Evolutionary conservation across 2,329 filamentous ascomycete species (phyloP), one percentile per base, ranked within the genome.

Genomic region (Ceratocystis variospora): DNA sequence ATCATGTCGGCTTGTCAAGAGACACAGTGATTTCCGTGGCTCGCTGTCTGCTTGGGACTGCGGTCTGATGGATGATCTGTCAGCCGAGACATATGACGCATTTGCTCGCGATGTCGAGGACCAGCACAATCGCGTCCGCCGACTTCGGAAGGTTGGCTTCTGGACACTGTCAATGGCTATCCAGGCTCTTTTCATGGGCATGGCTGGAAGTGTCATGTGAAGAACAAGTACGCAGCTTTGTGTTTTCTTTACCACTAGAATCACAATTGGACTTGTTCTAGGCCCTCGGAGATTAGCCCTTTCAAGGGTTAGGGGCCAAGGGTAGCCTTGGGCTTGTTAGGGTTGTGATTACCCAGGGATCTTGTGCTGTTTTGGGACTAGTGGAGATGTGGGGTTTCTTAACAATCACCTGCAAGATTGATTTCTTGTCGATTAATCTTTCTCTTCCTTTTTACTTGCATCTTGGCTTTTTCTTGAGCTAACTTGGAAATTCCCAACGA

Each of bases 41-140:
- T 89, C 88, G 71, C 97, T 94, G 94, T 93, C 92, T 2, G 82
- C 95, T 33, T 97, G 89, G 73, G 94, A 99, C 75, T 94, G 89
- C 72, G 92, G 91, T 0, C 78, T 99, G 64, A 90, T 97, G 87
- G 90, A 96, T 72, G 94, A 99, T 76, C 79, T 96, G 68, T 93
- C 89, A 5, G 90, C 88, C 70, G 94, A 96, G 81, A 91, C 91
- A 64, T 99, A 99, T 74, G 86, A 93, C 71, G 94, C 94, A 0
- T 97, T 99, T 76, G 91, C 91, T 46, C 85, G 86, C 69, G 90
- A 96, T 74, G 90, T 99, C 41, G 87, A 91, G 69, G 88, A 96
- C 76, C 88, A 94, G 71, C 88, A 96, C 74, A 89, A 88, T 70
- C 86, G 91, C 64, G 87, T 90, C 71, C 82, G 93, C 63, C 83